Base-by-base conservation (phyloP, 2,329 filamentous ascomycete genomes). In the Bipolaris bicolor region DNA sequence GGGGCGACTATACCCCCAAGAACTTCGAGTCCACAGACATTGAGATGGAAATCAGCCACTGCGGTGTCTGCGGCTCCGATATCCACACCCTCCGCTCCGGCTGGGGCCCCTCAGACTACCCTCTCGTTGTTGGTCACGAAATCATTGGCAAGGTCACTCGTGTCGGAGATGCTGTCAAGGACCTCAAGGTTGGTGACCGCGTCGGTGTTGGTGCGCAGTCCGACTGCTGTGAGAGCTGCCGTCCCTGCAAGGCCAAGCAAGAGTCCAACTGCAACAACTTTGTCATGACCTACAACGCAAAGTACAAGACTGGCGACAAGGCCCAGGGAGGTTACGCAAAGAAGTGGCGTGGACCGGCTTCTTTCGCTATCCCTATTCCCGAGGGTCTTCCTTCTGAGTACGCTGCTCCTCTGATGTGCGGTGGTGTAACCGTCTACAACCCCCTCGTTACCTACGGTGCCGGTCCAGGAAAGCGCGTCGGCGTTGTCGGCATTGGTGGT, bases 351-450 rank as follows among this genome's bases (percentile, higher is more conserved):
- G 86, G 87, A 1, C 90, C 93, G 76, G 89, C 92, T 76, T 87
- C 91, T 77, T 93, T 84, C 72, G 82, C 81, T 9, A 84, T 86
- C 71, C 88, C 88, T 62, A 93, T 96, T 61, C 91, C 91, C 16
- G 90, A 92, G n/a, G 85, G 82, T 46, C 83, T 95, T 39, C 71
- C 79, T 56, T 79, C 74, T 37, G 77, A 76, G 49, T 77, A 86
- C 49, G 90, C 88, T 1, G 91, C 90, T 1, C 90, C 90, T 5
- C 91, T 93, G 87, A 83, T 95, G 67, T 96, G 91, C 76, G 91
- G 90, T 34, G 91, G 92, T 62, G 82, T 95, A 59, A 95, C 91
- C 1, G 86, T 87, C 40, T 96, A 88, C 80, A 89, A 85, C 61
- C 91, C 92, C 1, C 82, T 96, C 6, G 86, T 90, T 49, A 84